Conservation (phyloP, 2,329 filamentous ascomycete genomes). For the Coleophoma crateriformis region DNA sequence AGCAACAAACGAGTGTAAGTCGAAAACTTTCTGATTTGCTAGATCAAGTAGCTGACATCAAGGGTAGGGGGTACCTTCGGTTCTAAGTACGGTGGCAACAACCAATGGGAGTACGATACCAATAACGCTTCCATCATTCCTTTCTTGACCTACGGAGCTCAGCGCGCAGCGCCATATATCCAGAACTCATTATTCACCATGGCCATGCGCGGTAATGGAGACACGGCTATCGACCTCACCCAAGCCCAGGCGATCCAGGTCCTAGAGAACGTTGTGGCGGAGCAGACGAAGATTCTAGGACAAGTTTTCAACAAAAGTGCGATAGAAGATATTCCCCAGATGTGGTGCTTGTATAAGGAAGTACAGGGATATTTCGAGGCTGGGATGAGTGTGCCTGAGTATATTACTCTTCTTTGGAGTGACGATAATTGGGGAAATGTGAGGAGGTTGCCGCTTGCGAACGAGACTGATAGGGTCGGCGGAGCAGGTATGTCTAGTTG, state of each 20-base stretch:
- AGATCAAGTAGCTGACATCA: neutral
- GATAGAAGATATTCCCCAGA: conserved; percentile 49
- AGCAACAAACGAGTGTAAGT: conserved; percentile 49
- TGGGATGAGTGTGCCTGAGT: conserved; percentile 58
- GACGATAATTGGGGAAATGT: conserved; percentile 68
- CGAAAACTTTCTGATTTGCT: conserved; percentile 10
- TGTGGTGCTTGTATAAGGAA: conserved; percentile 73
- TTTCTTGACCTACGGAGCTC: conserved; percentile 63
- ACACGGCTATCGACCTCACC: conserved; percentile 52
- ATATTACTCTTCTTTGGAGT: conserved; percentile 63
- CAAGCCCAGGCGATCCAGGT: conserved; percentile 50
- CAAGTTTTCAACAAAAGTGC: conserved; percentile 44
- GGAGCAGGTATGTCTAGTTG: conserved; percentile 43
- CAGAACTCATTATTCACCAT: conserved; percentile 60
- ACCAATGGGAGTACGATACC: conserved; percentile 63
- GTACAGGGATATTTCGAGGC: conserved; percentile 64
- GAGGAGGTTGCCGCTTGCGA: conserved; percentile 51
- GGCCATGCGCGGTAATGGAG: conserved; percentile 66
- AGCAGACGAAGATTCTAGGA: conserved; percentile 53
- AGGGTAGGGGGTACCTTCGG: conserved; percentile 26
- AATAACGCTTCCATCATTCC: conserved; percentile 64
- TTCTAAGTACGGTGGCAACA: conserved; percentile 32
- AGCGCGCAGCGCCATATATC: conserved; percentile 60
- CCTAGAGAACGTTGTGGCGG: conserved; percentile 53
- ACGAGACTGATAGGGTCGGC: conserved; percentile 53